phyloP scores from a whole-genome alignment of 352 stramenopile genomes.

The Pythium rishiriense region DNA sequence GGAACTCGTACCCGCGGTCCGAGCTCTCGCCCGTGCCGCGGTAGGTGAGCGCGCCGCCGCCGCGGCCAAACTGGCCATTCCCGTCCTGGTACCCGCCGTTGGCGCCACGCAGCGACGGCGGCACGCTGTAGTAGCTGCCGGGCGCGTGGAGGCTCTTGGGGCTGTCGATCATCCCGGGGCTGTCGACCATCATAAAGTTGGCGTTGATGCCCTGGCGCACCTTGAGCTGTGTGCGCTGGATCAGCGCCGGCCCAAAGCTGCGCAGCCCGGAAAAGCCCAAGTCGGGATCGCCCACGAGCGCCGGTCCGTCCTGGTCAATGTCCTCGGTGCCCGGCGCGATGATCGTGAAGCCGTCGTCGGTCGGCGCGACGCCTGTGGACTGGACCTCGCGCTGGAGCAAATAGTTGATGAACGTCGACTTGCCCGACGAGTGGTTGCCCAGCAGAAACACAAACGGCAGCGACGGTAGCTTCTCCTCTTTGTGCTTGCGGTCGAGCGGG shows the following conservation, averaged over 20 bases:
- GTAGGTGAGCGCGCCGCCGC: conserved; percentile 30
- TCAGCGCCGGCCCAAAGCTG: conserved; percentile 96
- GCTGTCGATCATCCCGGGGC: conserved; percentile 99
- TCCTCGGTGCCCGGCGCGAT: conserved; percentile 96
- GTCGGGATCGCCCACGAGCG: conserved; percentile 96
- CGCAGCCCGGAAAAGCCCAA: conserved; percentile 96
- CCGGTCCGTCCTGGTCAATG: conserved; percentile 96
- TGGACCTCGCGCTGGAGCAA: conserved; percentile 95
- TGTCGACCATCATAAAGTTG: conserved; percentile 99
- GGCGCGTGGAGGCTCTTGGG: conserved; percentile 75
- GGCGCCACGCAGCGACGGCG: conserved; percentile 29
- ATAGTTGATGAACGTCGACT: conserved; percentile 99
- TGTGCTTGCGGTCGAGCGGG: conserved; percentile 87
- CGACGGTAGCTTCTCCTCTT: conserved; percentile 90
- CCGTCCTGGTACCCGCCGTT: conserved; percentile 17
- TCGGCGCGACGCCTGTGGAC: conserved; percentile 98
- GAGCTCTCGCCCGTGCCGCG: conserved; percentile 53
- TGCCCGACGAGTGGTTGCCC: conserved; percentile 99
- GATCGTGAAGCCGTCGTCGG: conserved; percentile 99
- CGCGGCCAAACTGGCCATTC: conserved; percentile 12
- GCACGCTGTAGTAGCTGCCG: conserved; percentile 51
- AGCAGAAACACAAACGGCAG: conserved; percentile 99
- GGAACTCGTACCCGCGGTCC: conserved; percentile 97
- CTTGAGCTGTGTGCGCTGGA: conserved; percentile 99
- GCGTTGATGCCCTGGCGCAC: conserved; percentile 92